A percentile compares a stretch with the other conserved stretches of the same genome.
These are phyloP conservation scores for Puya raimondii DNA, from an alignment of 176 grass and related monocot genomes.

Conservation along the genomic window DNA sequence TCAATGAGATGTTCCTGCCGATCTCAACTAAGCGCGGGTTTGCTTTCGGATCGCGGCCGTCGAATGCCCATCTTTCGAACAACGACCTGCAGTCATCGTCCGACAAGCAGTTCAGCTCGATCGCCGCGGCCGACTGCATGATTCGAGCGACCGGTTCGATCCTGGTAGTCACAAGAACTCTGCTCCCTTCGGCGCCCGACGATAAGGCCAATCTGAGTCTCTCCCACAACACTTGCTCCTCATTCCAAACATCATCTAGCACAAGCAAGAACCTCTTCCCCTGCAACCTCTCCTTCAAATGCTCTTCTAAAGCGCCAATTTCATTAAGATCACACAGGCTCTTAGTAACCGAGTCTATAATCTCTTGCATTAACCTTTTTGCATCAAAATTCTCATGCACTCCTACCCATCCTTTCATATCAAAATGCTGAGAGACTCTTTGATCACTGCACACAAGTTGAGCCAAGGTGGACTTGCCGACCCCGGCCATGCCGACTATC, in stretches of 20 bases:
- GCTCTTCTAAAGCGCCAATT: slow-evolving; percentile 23
- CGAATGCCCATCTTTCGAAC: slow-evolving; percentile 23
- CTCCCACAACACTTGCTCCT: slow-evolving; percentile 11
- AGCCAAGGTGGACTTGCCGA: slow-evolving; percentile 26
- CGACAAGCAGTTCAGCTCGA: slow-evolving; percentile 18
- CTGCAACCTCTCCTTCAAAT: slow-evolving; percentile 12
- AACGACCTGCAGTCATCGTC: slow-evolving; percentile 23
- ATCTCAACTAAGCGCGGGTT: slow-evolving; percentile 6
- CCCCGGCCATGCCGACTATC: neutral
- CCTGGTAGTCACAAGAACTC: slow-evolving; percentile 28
- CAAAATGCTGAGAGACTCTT: slow-evolving; percentile 8
- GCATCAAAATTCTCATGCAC: slow-evolving; percentile 17
- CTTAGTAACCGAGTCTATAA: slow-evolving; percentile 1
- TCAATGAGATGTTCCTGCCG: slow-evolving; percentile 15
- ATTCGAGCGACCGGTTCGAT: slow-evolving; percentile 20
- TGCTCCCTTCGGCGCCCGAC: slow-evolving; percentile 26
- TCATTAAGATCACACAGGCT: neutral
- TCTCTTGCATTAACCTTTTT: slow-evolving; percentile 4
- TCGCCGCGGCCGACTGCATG: slow-evolving; percentile 8
- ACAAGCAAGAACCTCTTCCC: slow-evolving; percentile 39
- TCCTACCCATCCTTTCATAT: slow-evolving; percentile 23
- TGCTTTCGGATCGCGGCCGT: slow-evolving; percentile 9
- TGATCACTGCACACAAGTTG: slow-evolving; percentile 17
- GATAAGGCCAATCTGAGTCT: slow-evolving; percentile 20
- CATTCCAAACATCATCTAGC: slow-evolving; percentile 47